Conservation (phyloP, 1,284 basidiomycete species). For the Butyriboletus appendiculatus region DNA sequence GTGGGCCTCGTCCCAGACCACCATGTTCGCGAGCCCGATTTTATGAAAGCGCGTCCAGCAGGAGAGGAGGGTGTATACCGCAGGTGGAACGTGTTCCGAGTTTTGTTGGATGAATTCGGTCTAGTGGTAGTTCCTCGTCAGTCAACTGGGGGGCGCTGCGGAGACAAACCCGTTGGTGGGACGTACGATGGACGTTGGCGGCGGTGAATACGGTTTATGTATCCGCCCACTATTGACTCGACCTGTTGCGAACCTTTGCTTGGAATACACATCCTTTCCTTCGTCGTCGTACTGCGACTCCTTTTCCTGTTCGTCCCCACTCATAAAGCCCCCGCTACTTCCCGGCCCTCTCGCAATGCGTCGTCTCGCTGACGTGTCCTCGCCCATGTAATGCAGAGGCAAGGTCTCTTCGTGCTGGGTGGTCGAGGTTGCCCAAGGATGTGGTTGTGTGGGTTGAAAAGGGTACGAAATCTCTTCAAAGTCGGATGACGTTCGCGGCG, state of each 20-base stretch:
- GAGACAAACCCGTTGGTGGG: constrained; percentile 5
- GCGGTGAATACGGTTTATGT: constrained; percentile 59
- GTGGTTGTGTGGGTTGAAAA: constrained; percentile 37
- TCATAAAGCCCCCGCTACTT: constrained; percentile 37
- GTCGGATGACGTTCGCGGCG: constrained; percentile 54
- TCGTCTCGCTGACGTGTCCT: constrained; percentile 64
- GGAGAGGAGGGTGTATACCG: constrained; percentile 89
- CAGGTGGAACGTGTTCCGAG: constrained; percentile 78
- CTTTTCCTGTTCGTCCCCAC: constrained; percentile 39
- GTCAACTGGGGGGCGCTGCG: constrained; percentile 4
- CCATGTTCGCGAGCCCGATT: constrained; percentile 85
- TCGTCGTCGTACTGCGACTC: constrained; percentile 56
- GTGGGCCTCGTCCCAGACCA: constrained; percentile 99
- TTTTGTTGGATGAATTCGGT: constrained; percentile 82
- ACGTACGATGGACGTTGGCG: constrained; percentile 70
- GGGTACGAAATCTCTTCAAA: constrained; percentile 73
- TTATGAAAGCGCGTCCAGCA: constrained; percentile 95
- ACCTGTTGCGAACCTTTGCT: constrained; percentile 48
- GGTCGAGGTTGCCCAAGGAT: constrained; percentile 33
- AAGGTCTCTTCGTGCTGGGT: constrained; percentile 52
- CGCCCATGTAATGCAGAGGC: constrained; percentile 70
- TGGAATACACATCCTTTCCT: constrained; percentile 75
- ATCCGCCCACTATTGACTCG: constrained; percentile 61
- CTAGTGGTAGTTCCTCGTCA: constrained; percentile 38
- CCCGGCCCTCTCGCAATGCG: constrained; percentile 51